Base-by-base conservation (phyloP, 2,329 filamentous ascomycete genomes). In the Trichoderma sp. region DNA sequence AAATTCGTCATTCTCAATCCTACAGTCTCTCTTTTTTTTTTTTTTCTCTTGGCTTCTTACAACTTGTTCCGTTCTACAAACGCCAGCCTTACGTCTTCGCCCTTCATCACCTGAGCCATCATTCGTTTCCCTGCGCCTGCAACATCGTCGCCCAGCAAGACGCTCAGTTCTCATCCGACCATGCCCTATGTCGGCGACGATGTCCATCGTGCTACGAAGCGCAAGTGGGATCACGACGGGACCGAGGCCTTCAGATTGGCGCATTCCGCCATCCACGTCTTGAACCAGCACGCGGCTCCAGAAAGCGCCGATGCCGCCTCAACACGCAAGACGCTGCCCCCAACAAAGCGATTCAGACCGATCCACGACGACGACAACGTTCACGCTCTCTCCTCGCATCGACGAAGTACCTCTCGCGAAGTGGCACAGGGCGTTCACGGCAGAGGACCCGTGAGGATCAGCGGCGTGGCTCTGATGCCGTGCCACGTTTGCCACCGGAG, bases 401-500 rank as follows among this genome's bases (percentile, higher is more conserved):
- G 74, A 29, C 69, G 75, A 12, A 71, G 71, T 17, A 64, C 71
- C n/a, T 74, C 75, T 69, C 74, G 19, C 74, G 67, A 67, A 53
- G 50, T 37, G 60, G 10, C 68, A 64, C 52, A 66, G 58, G 32
- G 19, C 63, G 17, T 57, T 67, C 37, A 32, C 17, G 22, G 22
- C 52, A 68, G 32, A 15, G n/a, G 6, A 12, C 58, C 50, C 6
- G 35, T 39, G 3, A 68, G 37, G 19, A 56, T 58, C 3, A 56
- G 7, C 32, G 61, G 60, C 25, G 17, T 25, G 32, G 68, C 75
- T 3, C 79, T 88, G 29, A 80, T 78, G 45, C 84, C 89, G 0
- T 92, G 90, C 76, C 87, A 91, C 78, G 86, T 91, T 70, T 92
- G 90, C 81, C 85, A 86, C 72, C 85, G 88, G 50, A 84, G 85